Conservation (phyloP, 257 asterid genomes). For the Anisodus tanguticus region DNA sequence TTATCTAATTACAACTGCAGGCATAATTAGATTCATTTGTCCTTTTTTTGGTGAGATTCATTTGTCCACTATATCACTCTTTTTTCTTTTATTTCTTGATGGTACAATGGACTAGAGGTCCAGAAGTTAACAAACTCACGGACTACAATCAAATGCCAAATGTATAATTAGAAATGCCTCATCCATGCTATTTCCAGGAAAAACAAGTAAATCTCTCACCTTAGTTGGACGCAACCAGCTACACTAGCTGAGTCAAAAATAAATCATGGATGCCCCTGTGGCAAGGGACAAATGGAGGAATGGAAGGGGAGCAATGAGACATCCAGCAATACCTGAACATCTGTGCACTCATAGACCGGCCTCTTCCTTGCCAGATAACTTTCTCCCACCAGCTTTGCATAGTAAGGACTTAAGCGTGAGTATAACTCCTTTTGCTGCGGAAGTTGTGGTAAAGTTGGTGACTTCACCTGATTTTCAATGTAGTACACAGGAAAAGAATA, state of each 20-base stretch:
- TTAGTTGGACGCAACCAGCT: background rate
- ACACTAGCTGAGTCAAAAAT: background rate
- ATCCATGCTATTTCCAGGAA: background rate
- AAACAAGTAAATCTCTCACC: background rate
- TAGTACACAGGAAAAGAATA: constrained; percentile 36
- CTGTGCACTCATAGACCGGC: constrained; percentile 87
- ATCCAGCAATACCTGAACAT: constrained; percentile 61
- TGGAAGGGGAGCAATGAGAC: constrained; percentile 1
- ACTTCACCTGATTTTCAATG: constrained; percentile 65
- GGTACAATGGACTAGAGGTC: background rate
- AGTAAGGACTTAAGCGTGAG: constrained; percentile 71
- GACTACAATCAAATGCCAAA: background rate
- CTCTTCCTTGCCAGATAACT: constrained; percentile 89
- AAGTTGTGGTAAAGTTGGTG: constrained; percentile 79
- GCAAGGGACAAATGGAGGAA: constrained; percentile 21
- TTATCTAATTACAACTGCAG: background rate
- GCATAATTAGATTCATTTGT: constrained; percentile 8
- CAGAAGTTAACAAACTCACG: background rate
- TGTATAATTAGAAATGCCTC: background rate
- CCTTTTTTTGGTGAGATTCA: background rate
- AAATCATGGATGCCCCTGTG: constrained; percentile 17
- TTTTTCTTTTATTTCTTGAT: background rate
- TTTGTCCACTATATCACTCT: background rate
- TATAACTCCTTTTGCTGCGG: constrained; percentile 82
- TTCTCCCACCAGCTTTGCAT: constrained; percentile 92